These are phyloP conservation scores for Malus sylvestris DNA, from an alignment of 306 rosid species.

Conservation along the genomic window DNA sequence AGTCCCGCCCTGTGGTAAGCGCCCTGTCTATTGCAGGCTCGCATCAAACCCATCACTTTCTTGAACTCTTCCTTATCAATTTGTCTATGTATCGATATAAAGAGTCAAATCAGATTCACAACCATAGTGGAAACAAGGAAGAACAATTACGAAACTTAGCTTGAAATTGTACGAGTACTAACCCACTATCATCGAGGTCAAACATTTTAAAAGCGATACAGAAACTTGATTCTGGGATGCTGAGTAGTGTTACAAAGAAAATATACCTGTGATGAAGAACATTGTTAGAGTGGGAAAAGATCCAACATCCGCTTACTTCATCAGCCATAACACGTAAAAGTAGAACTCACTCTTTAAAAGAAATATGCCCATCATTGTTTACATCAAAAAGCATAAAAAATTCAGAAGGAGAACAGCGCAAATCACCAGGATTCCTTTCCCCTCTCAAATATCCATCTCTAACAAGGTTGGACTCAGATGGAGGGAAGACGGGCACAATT, in stretches of 20 bases:
- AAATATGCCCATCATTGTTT: slow-evolving; percentile 62
- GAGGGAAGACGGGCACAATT: slow-evolving; percentile 92
- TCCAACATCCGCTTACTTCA: neutral
- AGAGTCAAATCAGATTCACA: neutral
- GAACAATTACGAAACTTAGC: neutral
- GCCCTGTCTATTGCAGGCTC: slow-evolving; percentile 70
- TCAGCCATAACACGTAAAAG: neutral
- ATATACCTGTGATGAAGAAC: slow-evolving; percentile 59
- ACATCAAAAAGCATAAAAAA: slow-evolving; percentile 88
- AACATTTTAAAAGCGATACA: slow-evolving; percentile 74
- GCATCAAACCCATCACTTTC: slow-evolving; percentile 92
- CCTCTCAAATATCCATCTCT: slow-evolving; percentile 85
- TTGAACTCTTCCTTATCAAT: slow-evolving; percentile 84
- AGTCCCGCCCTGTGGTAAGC: slow-evolving; percentile 60
- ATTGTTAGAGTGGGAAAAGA: neutral
- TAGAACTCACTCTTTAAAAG: slow-evolving; percentile 78
- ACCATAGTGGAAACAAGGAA: neutral
- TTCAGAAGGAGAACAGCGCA: slow-evolving; percentile 59
- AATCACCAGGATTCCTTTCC: slow-evolving; percentile 79
- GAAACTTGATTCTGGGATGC: slow-evolving; percentile 89
- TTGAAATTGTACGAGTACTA: slow-evolving; percentile 24
- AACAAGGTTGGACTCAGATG: slow-evolving; percentile 85
- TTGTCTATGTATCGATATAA: slow-evolving; percentile 30
- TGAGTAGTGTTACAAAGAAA: slow-evolving; percentile 73
- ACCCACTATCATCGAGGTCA: slow-evolving; percentile 70